Conservation (phyloP, 805 yeast species). For the Peterozyma toletana region DNA sequence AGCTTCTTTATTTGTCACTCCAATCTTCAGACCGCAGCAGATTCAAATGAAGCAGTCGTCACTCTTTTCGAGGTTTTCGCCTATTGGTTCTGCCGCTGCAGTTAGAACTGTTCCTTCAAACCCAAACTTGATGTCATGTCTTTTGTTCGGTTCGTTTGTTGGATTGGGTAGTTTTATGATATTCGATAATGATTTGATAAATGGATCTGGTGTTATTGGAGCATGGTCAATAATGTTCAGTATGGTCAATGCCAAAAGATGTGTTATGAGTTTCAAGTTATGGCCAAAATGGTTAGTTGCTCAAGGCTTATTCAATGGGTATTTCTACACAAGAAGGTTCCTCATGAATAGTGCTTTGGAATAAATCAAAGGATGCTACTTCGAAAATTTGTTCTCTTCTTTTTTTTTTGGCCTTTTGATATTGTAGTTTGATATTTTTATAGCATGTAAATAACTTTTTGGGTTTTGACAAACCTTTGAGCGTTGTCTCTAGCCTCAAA, state of each 20-base stretch:
- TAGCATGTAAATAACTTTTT: too few relatives aligned
- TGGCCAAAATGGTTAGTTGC: constrained; percentile 56
- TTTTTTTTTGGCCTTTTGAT: too few relatives aligned
- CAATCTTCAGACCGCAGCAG: constrained; percentile 20
- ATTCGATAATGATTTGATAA: constrained; percentile 65
- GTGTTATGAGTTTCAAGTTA: constrained; percentile 46
- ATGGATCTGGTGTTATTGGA: constrained; percentile 73
- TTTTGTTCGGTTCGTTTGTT: constrained; percentile 54
- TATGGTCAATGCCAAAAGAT: constrained; percentile 60
- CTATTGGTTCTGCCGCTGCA: constrained; percentile 7
- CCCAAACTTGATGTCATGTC: constrained; percentile 35
- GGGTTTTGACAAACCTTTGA: too few relatives aligned
- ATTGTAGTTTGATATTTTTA: too few relatives aligned
- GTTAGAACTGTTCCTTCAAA: constrained; percentile 10
- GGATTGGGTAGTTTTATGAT: constrained; percentile 70
- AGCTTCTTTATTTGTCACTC: constrained; percentile 25
- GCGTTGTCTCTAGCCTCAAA: too few relatives aligned
- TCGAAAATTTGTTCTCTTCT: too few relatives aligned
- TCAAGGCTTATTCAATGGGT: constrained; percentile 55
- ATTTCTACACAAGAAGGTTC: constrained; percentile 63
- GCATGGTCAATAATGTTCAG: constrained; percentile 80
- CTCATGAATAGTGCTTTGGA: too few relatives aligned
- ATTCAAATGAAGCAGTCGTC: constrained; percentile 12
- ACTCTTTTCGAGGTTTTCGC: constrained; percentile 3
- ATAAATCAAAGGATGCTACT: too few relatives aligned